Base-by-base conservation (phyloP, 768 basidiomycete species). In the Clavaria fumosa region DNA sequence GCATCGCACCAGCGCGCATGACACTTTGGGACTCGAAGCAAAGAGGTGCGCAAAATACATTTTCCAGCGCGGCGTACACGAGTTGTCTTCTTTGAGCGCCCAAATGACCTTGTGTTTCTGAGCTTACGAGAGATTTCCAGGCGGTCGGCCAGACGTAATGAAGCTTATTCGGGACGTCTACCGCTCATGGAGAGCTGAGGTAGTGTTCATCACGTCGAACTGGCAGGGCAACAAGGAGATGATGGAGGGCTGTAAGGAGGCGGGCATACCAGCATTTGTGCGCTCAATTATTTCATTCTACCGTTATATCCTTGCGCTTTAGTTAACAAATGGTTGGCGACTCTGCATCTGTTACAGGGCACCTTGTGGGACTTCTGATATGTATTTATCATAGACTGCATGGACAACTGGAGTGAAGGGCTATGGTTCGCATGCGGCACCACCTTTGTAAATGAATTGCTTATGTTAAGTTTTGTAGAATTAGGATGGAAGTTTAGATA, bases 171-270 rank as follows among this genome's bases (percentile, higher is more conserved):
- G 70, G 49, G 78, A 84, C 42, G 68, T 64, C 2, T 80, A 79
- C 47, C 53, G 66, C 19, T 66, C 63, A 31, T 85, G 77, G 76
- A 62, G 71, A 28, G 81, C 81, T 2, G 81, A 85, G 60, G 75
- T 85, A 31, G 74, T 84, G 19, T 81, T 85, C 56, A 79, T 85
- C 54, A 85, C 81, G 5, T 83, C 80, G n/a, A 85, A 85, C 58
- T 77, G 68, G 47, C 65, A 72, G 27, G 81, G 81, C 20, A 84
- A 85, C 54, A 62, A 67, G 10, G 80, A 85, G 49, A 76, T 85
- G 43, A 82, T 81, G 69, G 63, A 78, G 52, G 81, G 78, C 15
- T 83, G 74, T 60, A 81, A 75, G 54, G 66, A 66, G 45, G 69
- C 67, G 35, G 72, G 71, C 18, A 78, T 78, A 47, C 76, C 75